Evolutionary conservation across 2,329 filamentous ascomycete species (phyloP).

Genomic region (Penicillium fuscoglaucum): DNA sequence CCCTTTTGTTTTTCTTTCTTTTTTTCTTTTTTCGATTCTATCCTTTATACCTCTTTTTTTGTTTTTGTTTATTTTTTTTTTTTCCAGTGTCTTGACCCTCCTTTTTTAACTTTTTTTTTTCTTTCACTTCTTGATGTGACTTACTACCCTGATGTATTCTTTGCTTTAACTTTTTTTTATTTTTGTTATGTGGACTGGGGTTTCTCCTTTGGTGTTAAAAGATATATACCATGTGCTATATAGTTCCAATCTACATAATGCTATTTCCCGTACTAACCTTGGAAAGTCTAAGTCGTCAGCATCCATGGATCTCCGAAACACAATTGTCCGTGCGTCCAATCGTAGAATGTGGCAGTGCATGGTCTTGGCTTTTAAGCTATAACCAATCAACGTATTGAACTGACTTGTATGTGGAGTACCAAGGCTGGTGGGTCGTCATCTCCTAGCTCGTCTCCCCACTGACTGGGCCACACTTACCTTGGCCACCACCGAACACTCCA

Average conservation of each 20-base stretch:
- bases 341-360: slow-evolving; percentile 17
- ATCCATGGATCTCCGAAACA: slow-evolving; percentile 1
- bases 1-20: neutral
- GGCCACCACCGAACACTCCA: neutral
- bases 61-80: neutral
- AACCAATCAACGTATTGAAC: neutral
- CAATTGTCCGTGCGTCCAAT: slow-evolving; percentile 1
- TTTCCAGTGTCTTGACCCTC: slow-evolving; percentile 5
- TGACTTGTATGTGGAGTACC: neutral
- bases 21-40: slow-evolving; percentile 8
- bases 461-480: slow-evolving; percentile 5
- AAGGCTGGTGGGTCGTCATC: neutral
- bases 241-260: slow-evolving; percentile 10
- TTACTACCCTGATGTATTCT: slow-evolving; percentile 16
- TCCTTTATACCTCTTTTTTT: slow-evolving; percentile 7
- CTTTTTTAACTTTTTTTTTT: slow-evolving; percentile 9
- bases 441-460: neutral
- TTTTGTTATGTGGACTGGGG: slow-evolving; percentile 18
- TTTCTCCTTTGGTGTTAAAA: slow-evolving; percentile 17
- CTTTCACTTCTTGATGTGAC: slow-evolving; percentile 21
- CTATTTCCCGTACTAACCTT: neutral
- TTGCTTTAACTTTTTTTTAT: slow-evolving; percentile 4
- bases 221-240: slow-evolving; percentile 26
- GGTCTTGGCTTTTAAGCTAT: slow-evolving; percentile 2
- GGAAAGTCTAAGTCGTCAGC: neutral